Base-by-base conservation (phyloP, 352 stramenopile species). In the Achlya hypogyna region DNA sequence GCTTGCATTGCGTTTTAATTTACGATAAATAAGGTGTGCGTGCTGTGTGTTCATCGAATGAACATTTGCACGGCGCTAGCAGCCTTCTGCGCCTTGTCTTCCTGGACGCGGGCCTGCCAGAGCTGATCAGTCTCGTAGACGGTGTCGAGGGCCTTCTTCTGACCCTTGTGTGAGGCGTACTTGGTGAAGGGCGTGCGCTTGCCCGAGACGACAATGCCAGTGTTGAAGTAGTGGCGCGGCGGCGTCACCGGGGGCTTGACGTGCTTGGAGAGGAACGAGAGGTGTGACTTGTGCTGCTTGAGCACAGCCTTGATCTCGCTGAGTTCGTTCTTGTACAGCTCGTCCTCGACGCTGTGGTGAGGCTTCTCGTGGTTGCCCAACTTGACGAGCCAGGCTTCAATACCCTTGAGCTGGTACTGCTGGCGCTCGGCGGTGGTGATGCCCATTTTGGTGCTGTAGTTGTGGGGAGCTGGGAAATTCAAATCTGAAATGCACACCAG, bases 301-400 rank as follows among this genome's bases (percentile, higher is more conserved):
- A 66, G 47, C 22, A 66, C 38, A 6, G 47, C 27, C 43, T 66
- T 66, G 59, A 66, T 66, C 20, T 27, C 22, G 12, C 38, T 66
- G 10, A 66, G 47, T 35, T 66, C 34, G 16, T 9, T 59, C 47
- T 54, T 56, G 31, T 27, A 56, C 25, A n/a, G 49, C 8, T 10
- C n/a, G 25, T 31, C 6, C 2, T 56, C 49, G 49, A 20, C 49
- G 1, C 16, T 10, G 2, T 10, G 49, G 10, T 10, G 10, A 16
- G 31, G 12, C 31, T 56, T 56, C 31, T 56, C 49, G 31, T 56
- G 49, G 31, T 56, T 12, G 25, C 49, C 49, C 16, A 56, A n/a
- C 59, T 66, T 66, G 59, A 66, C 29, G 29, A 66, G 59, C 59
- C 59, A 66, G 5, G 47, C 29, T 43, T 66, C 59, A 20, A 66